A percentile compares a stretch with the other conserved stretches of the same genome.
phyloP scores from a whole-genome alignment of 352 stramenopile genomes.

The Blastocystis sp. region DNA sequence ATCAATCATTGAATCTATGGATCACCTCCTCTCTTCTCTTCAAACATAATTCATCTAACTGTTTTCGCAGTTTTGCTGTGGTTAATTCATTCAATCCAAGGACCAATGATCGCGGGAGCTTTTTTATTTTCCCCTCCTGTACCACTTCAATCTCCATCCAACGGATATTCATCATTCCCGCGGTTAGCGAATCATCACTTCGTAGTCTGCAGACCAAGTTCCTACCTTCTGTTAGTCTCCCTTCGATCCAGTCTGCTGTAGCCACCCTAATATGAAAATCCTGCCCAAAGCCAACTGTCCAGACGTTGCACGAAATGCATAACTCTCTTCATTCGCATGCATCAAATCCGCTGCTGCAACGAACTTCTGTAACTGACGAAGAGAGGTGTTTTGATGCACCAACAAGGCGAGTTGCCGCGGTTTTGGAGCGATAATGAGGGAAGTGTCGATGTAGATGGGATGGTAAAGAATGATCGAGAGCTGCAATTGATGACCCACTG shows the following conservation, averaged over 20 bases:
- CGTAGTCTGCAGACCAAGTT: conserved; percentile 14
- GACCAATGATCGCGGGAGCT: not conserved
- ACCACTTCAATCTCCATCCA: not conserved
- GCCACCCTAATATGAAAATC: not conserved
- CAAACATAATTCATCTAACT: not conserved
- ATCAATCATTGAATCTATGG: not conserved
- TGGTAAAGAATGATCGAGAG: conserved; percentile 14
- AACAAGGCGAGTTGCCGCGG: not conserved
- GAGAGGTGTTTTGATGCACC: not conserved
- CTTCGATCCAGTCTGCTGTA: conserved; percentile 19
- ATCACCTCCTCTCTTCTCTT: not conserved
- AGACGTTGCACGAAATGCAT: not conserved
- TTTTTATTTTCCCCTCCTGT: conserved; percentile 5
- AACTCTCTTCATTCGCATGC: not conserved
- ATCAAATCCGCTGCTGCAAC: not conserved
- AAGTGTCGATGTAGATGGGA: not conserved
- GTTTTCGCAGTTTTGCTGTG: not conserved
- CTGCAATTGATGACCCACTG: not conserved
- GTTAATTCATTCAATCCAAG: not conserved
- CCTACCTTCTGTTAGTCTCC: not conserved
- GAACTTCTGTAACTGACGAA: not conserved
- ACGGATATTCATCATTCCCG: not conserved
- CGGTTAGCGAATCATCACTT: not conserved
- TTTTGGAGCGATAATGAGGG: not conserved
- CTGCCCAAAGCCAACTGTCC: not conserved